These are phyloP conservation scores for Solanum medicagineum DNA, from an alignment of 257 asterid genomes.

Conservation along the genomic window DNA sequence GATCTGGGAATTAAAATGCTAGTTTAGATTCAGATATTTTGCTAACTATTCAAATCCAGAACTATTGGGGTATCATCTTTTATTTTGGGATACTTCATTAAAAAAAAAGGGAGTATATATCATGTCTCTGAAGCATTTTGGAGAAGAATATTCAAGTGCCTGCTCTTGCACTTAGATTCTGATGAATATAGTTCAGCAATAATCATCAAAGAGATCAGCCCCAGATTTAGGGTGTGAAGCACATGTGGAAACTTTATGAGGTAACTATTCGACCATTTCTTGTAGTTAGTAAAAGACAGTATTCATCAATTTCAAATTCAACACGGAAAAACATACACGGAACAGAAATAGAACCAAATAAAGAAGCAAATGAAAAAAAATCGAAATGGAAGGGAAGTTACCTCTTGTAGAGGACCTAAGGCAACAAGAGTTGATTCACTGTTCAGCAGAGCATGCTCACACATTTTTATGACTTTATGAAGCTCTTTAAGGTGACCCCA, in stretches of 20 bases:
- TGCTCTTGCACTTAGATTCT: background rate
- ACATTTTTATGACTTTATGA: slow-evolving; percentile 66
- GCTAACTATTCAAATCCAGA: background rate
- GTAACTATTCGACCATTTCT: background rate
- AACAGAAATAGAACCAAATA: background rate
- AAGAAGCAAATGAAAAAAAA: background rate
- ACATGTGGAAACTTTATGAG: background rate
- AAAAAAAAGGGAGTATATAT: background rate
- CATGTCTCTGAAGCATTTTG: background rate
- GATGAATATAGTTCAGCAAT: background rate
- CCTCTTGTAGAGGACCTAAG: slow-evolving; percentile 80
- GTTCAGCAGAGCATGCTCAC: slow-evolving; percentile 55
- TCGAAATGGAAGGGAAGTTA: slow-evolving; percentile 2
- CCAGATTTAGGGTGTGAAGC: background rate
- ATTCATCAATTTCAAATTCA: background rate
- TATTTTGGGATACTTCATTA: background rate
- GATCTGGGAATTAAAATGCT: background rate
- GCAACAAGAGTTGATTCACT: slow-evolving; percentile 33
- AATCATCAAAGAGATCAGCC: background rate
- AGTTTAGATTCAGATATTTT: background rate
- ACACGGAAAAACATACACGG: background rate
- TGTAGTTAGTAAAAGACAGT: background rate
- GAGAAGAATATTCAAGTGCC: background rate
- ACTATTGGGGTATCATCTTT: background rate
- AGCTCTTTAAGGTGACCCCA: slow-evolving; percentile 96